Conservation (phyloP, 2,329 filamentous ascomycete genomes). For the Paecilomyces dactylethromorphus region DNA sequence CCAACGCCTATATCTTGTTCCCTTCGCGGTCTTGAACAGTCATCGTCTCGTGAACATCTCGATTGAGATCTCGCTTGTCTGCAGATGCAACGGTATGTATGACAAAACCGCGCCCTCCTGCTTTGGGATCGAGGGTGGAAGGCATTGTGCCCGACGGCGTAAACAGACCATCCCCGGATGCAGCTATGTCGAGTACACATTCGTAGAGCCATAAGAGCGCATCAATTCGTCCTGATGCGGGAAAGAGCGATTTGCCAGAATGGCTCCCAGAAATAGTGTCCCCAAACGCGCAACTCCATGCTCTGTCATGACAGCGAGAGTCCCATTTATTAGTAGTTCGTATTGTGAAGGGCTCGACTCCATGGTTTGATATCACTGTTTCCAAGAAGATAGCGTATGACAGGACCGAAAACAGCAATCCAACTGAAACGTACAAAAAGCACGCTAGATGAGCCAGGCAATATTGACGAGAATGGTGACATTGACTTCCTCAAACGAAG, state of each 20-base stretch:
- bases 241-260: neutral
- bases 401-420: slow-evolving; percentile 15
- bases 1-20: neutral
- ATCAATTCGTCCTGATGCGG: neutral
- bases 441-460: slow-evolving; percentile 32
- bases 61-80: neutral
- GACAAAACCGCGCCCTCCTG: neutral
- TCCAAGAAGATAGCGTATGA: slow-evolving; percentile 5
- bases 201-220: neutral
- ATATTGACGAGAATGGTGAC: slow-evolving; percentile 28
- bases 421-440: slow-evolving; percentile 23
- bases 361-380: slow-evolving; percentile 4
- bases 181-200: neutral
- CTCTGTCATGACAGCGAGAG: slow-evolving; percentile 4
- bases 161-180: neutral
- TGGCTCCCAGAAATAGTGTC: neutral
- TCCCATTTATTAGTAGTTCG: slow-evolving; percentile 2
- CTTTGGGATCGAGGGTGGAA: neutral
- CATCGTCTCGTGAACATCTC: neutral
- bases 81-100: neutral
- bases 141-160: neutral
- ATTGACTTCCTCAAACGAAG: slow-evolving; percentile 25
- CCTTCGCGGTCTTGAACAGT: neutral
- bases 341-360: slow-evolving; percentile 3
- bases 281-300: neutral